Base-by-base conservation (phyloP, 2,329 filamentous ascomycete species). In the Aspergillus candidus region DNA sequence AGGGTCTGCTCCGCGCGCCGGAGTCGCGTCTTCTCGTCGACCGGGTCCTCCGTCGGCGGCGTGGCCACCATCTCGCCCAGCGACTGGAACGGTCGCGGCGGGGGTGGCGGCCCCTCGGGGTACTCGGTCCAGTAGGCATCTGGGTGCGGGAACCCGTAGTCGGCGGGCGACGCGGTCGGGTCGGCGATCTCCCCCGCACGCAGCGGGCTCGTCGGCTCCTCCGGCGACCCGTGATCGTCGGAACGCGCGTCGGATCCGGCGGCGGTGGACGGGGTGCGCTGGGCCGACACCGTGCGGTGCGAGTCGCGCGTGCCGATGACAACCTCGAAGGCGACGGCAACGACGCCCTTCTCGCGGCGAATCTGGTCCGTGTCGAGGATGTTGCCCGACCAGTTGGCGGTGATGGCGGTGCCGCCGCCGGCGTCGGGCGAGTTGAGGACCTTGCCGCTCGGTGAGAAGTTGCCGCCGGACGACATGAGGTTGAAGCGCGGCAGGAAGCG, bases 301-400 rank as follows among this genome's bases (percentile, higher is more conserved):
- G 82, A 91, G 63, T 98, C 90, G 31, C 78, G 78, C 0, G 89
- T 95, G 1, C 93, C 93, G 14, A 97, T 82, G 1, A 94, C 74
- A 11, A 95, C 79, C 62, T 96, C 89, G 56, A 96, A 91, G 0
- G 84, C 76, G 43, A 89, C 86, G 1, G 83, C 84, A 15, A 96
- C 83, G n/a, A 97, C 88, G 7, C 88, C 88, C 61, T 95, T 96
- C 61, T 94, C 88, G 33, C 90, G 82, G 39, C 88, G 78, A 18
- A 97, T 80, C 37, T 84, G 80, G 52, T 93, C 84, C 0, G 93
- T 98, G 54, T 96, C 89, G 34, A 94, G 78, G 49, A 96, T 88
- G 48, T 83, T 83, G 6, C 82, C 63, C 1, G 64, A 61, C 67
- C 67, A 72, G 35, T 68, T 67, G 34, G 69, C 60, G 7, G 68